Conservation (phyloP, 2,329 filamentous ascomycete genomes). For the Dactylellina leptospora region DNA sequence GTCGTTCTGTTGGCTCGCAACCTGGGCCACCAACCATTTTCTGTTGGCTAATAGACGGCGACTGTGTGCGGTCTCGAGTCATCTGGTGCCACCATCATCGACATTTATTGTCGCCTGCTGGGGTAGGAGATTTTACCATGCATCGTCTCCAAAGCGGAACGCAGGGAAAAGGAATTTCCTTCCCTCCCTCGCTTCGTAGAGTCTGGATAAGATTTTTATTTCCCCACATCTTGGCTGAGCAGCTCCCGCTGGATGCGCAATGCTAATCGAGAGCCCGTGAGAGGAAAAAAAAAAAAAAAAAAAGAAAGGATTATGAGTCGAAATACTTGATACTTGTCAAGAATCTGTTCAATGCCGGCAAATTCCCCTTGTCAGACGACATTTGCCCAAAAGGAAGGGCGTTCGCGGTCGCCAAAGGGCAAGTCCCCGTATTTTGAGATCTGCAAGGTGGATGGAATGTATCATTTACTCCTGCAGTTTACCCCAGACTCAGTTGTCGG, state of each 20-base stretch:
- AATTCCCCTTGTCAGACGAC: slow-evolving; percentile 50
- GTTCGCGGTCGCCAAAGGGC: slow-evolving; percentile 15
- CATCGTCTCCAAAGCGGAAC: slow-evolving; percentile 32
- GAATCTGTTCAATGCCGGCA: slow-evolving; percentile 8
- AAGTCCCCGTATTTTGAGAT: slow-evolving; percentile 23
- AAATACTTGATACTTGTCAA: neutral
- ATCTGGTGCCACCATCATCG: slow-evolving; percentile 50
- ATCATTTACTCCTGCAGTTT: slow-evolving; percentile 9
- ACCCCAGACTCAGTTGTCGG: slow-evolving; percentile 41
- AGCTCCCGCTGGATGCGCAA: slow-evolving; percentile 36
- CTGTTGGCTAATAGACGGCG: slow-evolving; percentile 53
- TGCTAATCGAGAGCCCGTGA: slow-evolving; percentile 14
- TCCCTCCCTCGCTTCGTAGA: slow-evolving; percentile 24
- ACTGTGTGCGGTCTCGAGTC: slow-evolving; percentile 46
- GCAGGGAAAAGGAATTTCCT: slow-evolving; percentile 7
- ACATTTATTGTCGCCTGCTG: slow-evolving; percentile 15
- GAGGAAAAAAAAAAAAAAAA: neutral
- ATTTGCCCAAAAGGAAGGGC: slow-evolving; percentile 9
- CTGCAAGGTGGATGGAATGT: slow-evolving; percentile 32
- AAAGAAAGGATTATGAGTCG: neutral
- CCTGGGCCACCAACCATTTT: slow-evolving; percentile 29
- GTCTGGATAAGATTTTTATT: slow-evolving; percentile 41
- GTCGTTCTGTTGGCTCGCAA: slow-evolving; percentile 26
- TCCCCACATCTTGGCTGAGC: slow-evolving; percentile 49
- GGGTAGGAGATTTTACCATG: slow-evolving; percentile 26